Conservation (phyloP, 2,329 filamentous ascomycete genomes). For the Cryphonectria carpinicola region DNA sequence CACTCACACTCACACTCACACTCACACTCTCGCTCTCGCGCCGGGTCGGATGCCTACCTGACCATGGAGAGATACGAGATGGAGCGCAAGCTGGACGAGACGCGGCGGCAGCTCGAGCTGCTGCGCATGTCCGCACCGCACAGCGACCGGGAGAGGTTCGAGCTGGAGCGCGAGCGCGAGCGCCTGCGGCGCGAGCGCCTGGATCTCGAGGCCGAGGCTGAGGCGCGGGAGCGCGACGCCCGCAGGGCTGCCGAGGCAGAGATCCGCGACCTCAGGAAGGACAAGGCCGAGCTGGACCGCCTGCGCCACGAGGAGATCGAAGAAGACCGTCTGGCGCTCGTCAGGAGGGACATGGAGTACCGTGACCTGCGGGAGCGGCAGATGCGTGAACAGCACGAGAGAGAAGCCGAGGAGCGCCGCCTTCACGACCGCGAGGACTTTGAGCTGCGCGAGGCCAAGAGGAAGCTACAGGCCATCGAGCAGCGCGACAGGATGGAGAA, state of each 20-base stretch:
- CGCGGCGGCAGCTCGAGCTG: constrained; percentile 27
- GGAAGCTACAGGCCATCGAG: constrained; percentile 46
- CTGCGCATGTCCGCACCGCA: constrained; percentile 31
- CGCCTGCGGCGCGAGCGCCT: constrained; percentile 48
- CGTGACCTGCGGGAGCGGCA: constrained; percentile 34
- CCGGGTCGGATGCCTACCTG: constrained; percentile 39
- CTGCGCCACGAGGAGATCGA: constrained; percentile 36
- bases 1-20: constrained; percentile 38
- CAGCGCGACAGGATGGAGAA: constrained; percentile 40
- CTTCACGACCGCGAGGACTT: constrained; percentile 37
- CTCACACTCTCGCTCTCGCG: constrained; percentile 37
- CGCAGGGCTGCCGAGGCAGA: constrained; percentile 37
- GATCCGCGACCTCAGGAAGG: constrained; percentile 42
- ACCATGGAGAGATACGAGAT: constrained; percentile 47
- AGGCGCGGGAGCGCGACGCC: constrained; percentile 43
- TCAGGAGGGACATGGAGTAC: constrained; percentile 44
- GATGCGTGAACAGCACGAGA: constrained; percentile 28
- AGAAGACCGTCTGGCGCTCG: constrained; percentile 40
- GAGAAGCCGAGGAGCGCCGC: constrained; percentile 31
- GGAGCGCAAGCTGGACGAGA: constrained; percentile 31
- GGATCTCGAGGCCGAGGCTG: constrained; percentile 46
- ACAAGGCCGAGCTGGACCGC: constrained; percentile 47
- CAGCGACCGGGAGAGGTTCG: constrained; percentile 37
- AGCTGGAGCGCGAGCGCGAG: constrained; percentile 36
- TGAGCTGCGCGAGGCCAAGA: constrained; percentile 43